Evolutionary conservation across 371 early-diverging fungal species (phyloP), one percentile per base, ranked within the genome.

Genomic region (Mucor racemosus): DNA sequence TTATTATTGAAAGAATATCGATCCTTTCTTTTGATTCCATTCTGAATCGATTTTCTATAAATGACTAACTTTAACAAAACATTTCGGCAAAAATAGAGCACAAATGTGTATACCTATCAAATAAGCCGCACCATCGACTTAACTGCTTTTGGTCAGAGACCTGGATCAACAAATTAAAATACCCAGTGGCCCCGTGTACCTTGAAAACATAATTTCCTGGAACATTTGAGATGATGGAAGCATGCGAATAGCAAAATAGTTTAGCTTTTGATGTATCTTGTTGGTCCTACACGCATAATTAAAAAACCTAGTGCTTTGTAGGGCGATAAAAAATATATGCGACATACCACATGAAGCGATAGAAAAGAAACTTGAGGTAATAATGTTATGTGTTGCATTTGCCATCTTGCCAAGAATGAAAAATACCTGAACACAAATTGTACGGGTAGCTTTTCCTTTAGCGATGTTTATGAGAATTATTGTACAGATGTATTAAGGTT

Each of bases 301-400:
- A 26, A 26, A 26, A 1, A 26, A 1, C 3, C 26, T 26, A 26
- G 26, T 3, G 26, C 1, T 26, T 26, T 26, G 26, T 26, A 1
- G 26, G 26, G 3, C 3, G 26, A 26, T 26, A 26, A 26, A 26
- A 26, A 26, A 1, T 38, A 8, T 38, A n/a, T 1, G 15, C 5
- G 9, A 21, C 19, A 50, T 50, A 50, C 56, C 14, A 8, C 7
- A 4, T 55, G 14, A 11, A 55, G 8, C 1, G 56, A 55, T 33
- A 33, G n/a, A 35, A 55, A 55, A 4, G 44, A 40, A 33, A 59
- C 60, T 42, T 59, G 60, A 6, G 84, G 86, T 60, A 80, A 82
- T 7, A 82, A 73, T 54, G 80, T 76, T 14, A 86, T 77, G 19
- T 80, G 74, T 26, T 72, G 69, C 86, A 86, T 86, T 34, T 81